Conservation (phyloP, 2,329 filamentous ascomycete genomes). For the Exophiala sp. region DNA sequence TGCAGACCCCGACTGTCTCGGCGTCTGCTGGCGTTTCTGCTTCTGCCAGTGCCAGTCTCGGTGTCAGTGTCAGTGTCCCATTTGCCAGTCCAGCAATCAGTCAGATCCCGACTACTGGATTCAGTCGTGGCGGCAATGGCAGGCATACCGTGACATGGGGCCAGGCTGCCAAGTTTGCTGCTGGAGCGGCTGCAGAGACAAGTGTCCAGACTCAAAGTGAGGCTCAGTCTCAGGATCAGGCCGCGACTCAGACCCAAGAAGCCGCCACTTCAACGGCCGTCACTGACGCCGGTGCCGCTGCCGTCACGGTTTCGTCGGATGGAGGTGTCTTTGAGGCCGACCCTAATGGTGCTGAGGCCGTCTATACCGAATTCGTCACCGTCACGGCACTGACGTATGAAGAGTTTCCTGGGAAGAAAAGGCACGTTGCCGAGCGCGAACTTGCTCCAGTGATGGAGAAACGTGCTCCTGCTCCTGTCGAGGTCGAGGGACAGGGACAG, state of each 20-base stretch:
- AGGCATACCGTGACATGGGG: conserved; percentile 10
- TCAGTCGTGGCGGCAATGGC: conserved; percentile 6
- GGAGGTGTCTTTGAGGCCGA: not conserved
- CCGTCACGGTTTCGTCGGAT: not conserved
- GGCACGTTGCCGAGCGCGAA: conserved; percentile 7
- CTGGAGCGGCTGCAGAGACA: conserved; percentile 1
- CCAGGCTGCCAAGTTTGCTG: conserved; percentile 6
- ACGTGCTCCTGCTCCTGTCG: not conserved
- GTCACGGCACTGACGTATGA: conserved; percentile 8
- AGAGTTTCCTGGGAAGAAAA: not conserved
- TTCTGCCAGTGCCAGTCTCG: not conserved
- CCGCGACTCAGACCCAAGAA: not conserved
- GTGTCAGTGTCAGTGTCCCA: not conserved
- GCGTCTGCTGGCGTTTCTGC: not conserved
- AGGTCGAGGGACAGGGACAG: not conserved
- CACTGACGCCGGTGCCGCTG: not conserved
- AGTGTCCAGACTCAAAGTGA: no score
- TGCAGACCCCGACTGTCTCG: not conserved
- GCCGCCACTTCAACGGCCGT: not conserved
- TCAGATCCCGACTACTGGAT: conserved; percentile 4
- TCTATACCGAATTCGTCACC: conserved; percentile 4
- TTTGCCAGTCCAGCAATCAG: not conserved
- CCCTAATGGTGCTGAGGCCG: not conserved
- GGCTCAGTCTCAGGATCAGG: not conserved
- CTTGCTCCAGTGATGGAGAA: not conserved